Evolutionary conservation across 2,329 filamentous ascomycete species (phyloP), one percentile per base, ranked within the genome.

Genomic region (Xylaria sp.): DNA sequence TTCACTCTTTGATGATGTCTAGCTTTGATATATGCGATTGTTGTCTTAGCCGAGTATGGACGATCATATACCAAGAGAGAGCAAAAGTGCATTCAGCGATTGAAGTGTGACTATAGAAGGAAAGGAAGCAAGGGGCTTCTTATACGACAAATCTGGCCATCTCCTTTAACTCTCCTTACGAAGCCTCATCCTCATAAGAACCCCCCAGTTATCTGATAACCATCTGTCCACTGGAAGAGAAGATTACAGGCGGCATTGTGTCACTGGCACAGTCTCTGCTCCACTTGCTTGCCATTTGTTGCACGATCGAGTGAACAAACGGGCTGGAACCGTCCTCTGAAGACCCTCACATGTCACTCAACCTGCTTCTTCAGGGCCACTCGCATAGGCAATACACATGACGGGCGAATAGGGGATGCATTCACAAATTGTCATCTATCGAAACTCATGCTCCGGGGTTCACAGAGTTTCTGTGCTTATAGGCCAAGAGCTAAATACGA

Each of bases 271-370:
- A 52, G 36, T 57, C 53, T 45, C 32, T 53, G 43, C 58, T 68
- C 68, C 68, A 65, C 68, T 65, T 50, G 30, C 53, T 20, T 63
- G 7, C 55, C 23, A 68, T 70, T 68, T 63, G 65, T 28, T 53
- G 48, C 36, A 55, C 57, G 53, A 68, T 48, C 63, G 57, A 60
- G 25, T 39, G 32, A 52, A 48, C 48, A 48, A 55, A 52, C 46
- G 52, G 52, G 60, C 39, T 65, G 53, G 61, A 56, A 43, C 53
- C 36, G 12, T 66, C 50, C 60, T 61, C 65, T n/a, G 57, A 59
- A 61, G 46, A 43, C 52, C 53, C 55, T 65, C 58, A 62, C 52
- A 59, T 50, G 45, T 45, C 41, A 55, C 58, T 67, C 55, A 63
- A 62, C 20, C 32, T 61, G 65, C 45, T 61, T 60, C 55, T 61